Evolutionary conservation across 108 stramenopile species (phyloP).

Genomic region (Cyclotella choctawhatcheeana): DNA sequence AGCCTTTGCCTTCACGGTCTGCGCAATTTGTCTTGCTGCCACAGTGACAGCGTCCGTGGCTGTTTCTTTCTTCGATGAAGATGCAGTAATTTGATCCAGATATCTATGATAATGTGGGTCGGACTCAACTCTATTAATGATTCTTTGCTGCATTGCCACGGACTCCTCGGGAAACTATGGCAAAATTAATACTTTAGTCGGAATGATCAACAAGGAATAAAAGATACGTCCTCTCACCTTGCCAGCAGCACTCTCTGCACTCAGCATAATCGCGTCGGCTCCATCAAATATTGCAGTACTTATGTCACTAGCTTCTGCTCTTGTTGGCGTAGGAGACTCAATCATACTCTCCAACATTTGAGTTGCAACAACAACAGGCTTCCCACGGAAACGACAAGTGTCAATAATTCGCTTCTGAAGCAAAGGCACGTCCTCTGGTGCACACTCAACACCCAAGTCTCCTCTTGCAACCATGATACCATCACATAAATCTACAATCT

Average conservation of each 20-base stretch:
- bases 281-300: slow-evolving; percentile 92
- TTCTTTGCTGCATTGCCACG: slow-evolving; percentile 86
- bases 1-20: slow-evolving; percentile 67
- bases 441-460: slow-evolving; percentile 86
- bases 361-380: slow-evolving; percentile 92
- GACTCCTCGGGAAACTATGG: slow-evolving; percentile 59
- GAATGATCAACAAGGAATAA: not conserved
- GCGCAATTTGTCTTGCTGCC: slow-evolving; percentile 70
- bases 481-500: slow-evolving; percentile 81
- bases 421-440: slow-evolving; percentile 95
- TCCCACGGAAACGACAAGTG: slow-evolving; percentile 84
- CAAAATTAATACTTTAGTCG: not conserved
- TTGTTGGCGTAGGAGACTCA: slow-evolving; percentile 82
- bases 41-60: slow-evolving; percentile 82
- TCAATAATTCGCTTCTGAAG: slow-evolving; percentile 96
- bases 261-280: slow-evolving; percentile 90
- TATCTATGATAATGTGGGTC: slow-evolving; percentile 61
- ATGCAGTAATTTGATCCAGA: slow-evolving; percentile 39
- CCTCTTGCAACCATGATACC: slow-evolving; percentile 82
- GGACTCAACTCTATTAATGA: slow-evolving; percentile 83
- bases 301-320: slow-evolving; percentile 87
- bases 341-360: slow-evolving; percentile 88
- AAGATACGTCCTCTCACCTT: slow-evolving; percentile 51
- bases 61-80: slow-evolving; percentile 39
- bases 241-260: slow-evolving; percentile 81